A percentile compares a stretch with the other conserved stretches of the same genome.
Conservation (phyloP, 495 filamentous ascomycete genomes). For the Echria macrotheca region DNA sequence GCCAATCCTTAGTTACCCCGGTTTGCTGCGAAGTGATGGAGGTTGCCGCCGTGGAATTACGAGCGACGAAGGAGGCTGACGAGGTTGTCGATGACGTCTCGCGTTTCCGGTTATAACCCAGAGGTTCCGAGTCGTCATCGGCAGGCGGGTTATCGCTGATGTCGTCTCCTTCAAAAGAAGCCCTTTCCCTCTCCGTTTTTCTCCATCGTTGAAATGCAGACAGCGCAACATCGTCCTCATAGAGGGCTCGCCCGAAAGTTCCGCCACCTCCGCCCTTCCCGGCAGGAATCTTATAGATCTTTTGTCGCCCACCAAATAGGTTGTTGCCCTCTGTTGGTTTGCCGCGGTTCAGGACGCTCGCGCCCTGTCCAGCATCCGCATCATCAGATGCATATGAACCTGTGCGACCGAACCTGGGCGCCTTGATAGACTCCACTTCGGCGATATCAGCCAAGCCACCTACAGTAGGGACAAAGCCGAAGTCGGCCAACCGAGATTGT, state of each 20-base stretch:
- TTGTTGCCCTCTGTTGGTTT: conserved; percentile 88
- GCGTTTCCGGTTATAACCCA: conserved; percentile 64
- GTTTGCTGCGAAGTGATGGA: conserved; percentile 76
- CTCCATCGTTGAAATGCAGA: conserved; percentile 74
- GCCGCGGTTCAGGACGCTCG: conserved; percentile 76
- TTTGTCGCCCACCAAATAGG: conserved; percentile 92
- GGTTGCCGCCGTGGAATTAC: conserved; percentile 85
- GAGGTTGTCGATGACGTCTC: conserved; percentile 85
- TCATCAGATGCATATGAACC: conserved; percentile 65
- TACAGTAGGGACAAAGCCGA: conserved; percentile 40
- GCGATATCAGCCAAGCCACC: conserved; percentile 74
- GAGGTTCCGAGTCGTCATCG: conserved; percentile 37
- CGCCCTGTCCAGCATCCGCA: conserved; percentile 38
- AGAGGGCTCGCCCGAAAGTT: conserved; percentile 66
- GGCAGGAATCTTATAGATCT: conserved; percentile 83
- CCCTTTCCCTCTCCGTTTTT: conserved; percentile 48
- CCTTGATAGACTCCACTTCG: conserved; percentile 75
- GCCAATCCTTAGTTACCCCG: conserved; percentile 42
- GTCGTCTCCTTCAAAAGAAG: conserved; percentile 37
- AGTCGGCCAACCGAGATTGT: conserved; percentile 61
- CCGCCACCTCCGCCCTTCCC: conserved; percentile 42
- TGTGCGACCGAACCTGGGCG: conserved; percentile 42
- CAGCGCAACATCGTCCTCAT: conserved; percentile 77
- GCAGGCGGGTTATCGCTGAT: conserved; percentile 26
- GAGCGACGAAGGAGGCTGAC: conserved; percentile 63